Evolutionary conservation across 371 early-diverging fungal genomes (phyloP), one percentile per base, ranked within the genome.

Genomic region (Basidiobolus meristosporus): DNA sequence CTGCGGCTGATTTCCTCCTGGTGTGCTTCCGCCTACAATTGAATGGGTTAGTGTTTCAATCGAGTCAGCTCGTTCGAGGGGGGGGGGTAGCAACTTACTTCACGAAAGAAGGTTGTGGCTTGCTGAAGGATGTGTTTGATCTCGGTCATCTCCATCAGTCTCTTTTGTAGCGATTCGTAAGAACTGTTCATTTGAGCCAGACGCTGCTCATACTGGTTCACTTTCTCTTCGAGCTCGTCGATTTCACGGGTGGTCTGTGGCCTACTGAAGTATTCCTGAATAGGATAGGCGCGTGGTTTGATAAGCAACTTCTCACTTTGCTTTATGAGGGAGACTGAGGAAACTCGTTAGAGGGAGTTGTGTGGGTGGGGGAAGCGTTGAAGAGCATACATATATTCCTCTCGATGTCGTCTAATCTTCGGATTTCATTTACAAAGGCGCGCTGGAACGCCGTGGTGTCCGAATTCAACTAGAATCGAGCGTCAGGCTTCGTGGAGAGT

Each of bases 361-460:
- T 5, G 5, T 26, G 9, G 9, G 26, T 5, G 9, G 26, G 9
- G 26, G 3, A 34, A 26, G 36, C 28, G 14, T 23, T 26, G 1
- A 30, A 30, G 31, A 38, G 59, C 73, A 55, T 67, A 83, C 95
- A 81, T 48, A 90, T 66, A 52, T 80, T 81, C 50, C 95, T 68
- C 54, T 92, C 91, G 73, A 91, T 74, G 51, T 93, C 95, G 52
- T 91, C 90, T 15, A 88, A 65, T 41, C 89, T 72, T 46, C 89
- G 63, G 43, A 93, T 88, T 53, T 90, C 90, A 40, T 62, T 63
- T 17, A 89, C 93, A 60, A 90, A 95, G n/a, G 89, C 75, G 29
- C 98, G 78, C 61, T 95, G 95, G 52, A 97, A 97, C 17, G 95
- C 90, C 57, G 86, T 95, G 26, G 84, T 82, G 26, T 84, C 79